Percentiles rank a stretch among this genome's conserved stretches.
phyloP scores from a whole-genome alignment of 768 basidiomycete genomes.

The Cytidiella melzeri region DNA sequence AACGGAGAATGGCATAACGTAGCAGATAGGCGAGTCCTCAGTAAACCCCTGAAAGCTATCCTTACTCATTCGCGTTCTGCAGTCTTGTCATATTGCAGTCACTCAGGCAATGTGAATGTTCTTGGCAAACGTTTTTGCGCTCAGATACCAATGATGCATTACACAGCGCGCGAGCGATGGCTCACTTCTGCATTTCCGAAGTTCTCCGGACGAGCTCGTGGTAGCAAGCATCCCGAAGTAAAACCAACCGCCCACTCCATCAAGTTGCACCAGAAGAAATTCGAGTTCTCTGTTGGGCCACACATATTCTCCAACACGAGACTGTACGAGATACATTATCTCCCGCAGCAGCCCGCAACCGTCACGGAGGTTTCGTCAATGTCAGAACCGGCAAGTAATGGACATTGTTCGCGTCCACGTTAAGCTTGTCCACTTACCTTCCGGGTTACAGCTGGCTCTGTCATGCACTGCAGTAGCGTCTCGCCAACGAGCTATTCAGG shows the following conservation, averaged over 20 bases:
- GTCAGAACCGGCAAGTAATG: too few species aligned
- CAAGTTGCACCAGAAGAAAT: slow-evolving; percentile 58
- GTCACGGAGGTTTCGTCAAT: too few species aligned
- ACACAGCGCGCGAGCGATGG: slow-evolving; percentile 66
- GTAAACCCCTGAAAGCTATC: not conserved
- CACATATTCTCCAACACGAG: slow-evolving; percentile 63
- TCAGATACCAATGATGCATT: slow-evolving; percentile 13
- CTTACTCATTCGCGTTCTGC: slow-evolving; percentile 5
- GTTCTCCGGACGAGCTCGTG: slow-evolving; percentile 61
- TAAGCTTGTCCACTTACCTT: too few species aligned
- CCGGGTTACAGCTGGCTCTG: too few species aligned
- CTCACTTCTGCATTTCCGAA: slow-evolving; percentile 57
- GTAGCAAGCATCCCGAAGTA: slow-evolving; percentile 47
- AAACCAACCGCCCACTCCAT: slow-evolving; percentile 62
- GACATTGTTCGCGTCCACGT: too few species aligned
- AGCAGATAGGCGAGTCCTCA: slow-evolving; percentile 48
- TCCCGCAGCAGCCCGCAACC: slow-evolving; percentile 26
- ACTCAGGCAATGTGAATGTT: slow-evolving; percentile 57
- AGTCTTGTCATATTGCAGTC: slow-evolving; percentile 64
- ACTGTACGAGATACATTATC: slow-evolving; percentile 71
- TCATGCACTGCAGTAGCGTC: too few species aligned
- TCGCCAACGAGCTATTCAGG: not conserved
- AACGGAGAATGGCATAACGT: slow-evolving; percentile 36
- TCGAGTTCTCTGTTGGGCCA: slow-evolving; percentile 69
- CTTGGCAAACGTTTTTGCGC: slow-evolving; percentile 10